phyloP scores from a whole-genome alignment of 208 protist species.

The Wallacemonas sp. region DNA sequence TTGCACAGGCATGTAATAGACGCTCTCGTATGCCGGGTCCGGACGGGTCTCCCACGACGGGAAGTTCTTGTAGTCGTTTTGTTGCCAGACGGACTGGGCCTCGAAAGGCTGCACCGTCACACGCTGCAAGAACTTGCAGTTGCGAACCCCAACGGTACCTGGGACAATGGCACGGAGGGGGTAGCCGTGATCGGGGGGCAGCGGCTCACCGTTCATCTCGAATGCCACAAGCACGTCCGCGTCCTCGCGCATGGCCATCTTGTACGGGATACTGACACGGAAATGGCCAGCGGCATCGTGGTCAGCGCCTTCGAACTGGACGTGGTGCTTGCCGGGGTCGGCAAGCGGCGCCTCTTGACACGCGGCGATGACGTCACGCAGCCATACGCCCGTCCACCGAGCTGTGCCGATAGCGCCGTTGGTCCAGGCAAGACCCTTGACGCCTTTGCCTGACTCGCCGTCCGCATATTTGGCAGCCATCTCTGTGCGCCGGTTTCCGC shows the following conservation, averaged over 20 bases:
- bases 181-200: slow-evolving; percentile 77
- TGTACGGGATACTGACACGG: slow-evolving; percentile 61
- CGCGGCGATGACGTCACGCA: slow-evolving; percentile 52
- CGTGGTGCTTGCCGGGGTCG: slow-evolving; percentile 30
- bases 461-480: slow-evolving; percentile 21
- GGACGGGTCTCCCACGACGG: slow-evolving; percentile 50
- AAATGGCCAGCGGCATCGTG: slow-evolving; percentile 42
- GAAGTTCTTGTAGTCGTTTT: slow-evolving; percentile 87
- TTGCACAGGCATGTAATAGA: slow-evolving; percentile 81
- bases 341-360: slow-evolving; percentile 13
- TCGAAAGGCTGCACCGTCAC: slow-evolving; percentile 50
- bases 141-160: slow-evolving; percentile 65
- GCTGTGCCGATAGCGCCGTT: slow-evolving; percentile 60
- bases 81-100: slow-evolving; percentile 63
- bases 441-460: slow-evolving; percentile 6
- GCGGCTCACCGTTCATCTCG: slow-evolving; percentile 82
- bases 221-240: slow-evolving; percentile 80
- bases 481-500: slow-evolving; percentile 67
- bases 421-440: slow-evolving; percentile 57
- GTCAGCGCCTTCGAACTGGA: slow-evolving; percentile 76
- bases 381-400: slow-evolving; percentile 53
- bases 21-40: slow-evolving; percentile 27
- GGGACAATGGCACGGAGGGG: slow-evolving; percentile 83
- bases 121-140: slow-evolving; percentile 69
- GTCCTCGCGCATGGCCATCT: slow-evolving; percentile 37